Evolutionary conservation across 352 stramenopile species (phyloP).

Genomic region (Aphanomyces stellatus): DNA sequence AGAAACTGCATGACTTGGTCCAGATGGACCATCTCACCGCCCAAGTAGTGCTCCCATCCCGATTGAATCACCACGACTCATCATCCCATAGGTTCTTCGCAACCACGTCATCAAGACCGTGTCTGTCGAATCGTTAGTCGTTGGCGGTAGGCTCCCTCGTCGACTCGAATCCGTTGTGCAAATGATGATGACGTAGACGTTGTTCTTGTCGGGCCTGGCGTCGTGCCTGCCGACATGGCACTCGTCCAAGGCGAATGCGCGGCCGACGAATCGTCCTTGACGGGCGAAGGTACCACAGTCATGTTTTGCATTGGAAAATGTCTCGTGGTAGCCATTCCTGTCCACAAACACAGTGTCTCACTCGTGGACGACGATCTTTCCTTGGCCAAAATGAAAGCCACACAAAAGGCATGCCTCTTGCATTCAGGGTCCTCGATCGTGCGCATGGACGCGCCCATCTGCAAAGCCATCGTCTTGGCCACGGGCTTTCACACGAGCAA

Average conservation of each 20-base stretch:
- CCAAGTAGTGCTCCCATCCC: conserved; percentile 30
- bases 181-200: conserved; percentile 28
- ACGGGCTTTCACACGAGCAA: conserved; percentile 59
- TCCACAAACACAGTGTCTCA: conserved; percentile 1
- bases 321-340: conserved; percentile 14
- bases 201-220: conserved; percentile 47
- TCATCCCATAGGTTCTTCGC: conserved; percentile 19
- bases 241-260: conserved; percentile 55
- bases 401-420: no score
- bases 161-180: background rate
- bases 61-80: background rate
- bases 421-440: background rate
- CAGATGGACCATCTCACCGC: conserved; percentile 42
- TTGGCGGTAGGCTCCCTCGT: conserved; percentile 24
- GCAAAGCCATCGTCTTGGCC: conserved; percentile 35
- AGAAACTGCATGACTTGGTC: conserved; percentile 54
- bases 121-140: conserved; percentile 36
- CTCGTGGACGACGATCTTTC: background rate
- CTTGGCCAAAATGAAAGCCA: background rate
- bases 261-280: conserved; percentile 65
- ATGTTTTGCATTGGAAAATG: no score
- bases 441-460: background rate
- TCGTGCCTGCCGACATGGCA: conserved; percentile 53
- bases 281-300: conserved; percentile 50
- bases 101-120: conserved; percentile 39